Percentiles rank a stretch among this genome's conserved stretches.
phyloP scores from a whole-genome alignment of 2,329 filamentous ascomycete species.

The Alternaria ethzedia region DNA sequence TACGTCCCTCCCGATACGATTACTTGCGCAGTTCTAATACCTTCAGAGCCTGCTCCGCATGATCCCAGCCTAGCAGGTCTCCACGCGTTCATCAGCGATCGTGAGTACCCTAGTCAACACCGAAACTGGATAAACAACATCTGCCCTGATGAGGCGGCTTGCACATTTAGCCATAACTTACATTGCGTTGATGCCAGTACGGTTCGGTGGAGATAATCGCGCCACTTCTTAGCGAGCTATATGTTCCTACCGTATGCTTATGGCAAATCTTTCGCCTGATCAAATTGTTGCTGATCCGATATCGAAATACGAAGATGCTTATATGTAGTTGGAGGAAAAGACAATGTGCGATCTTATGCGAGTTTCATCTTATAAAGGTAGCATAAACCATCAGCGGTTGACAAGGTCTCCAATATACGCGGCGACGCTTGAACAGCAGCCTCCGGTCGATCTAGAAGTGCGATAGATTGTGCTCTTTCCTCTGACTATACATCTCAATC shows the following conservation, averaged over 20 bases:
- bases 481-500: not conserved
- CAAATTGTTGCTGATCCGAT: not conserved
- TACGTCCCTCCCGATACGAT: not conserved
- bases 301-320: not conserved
- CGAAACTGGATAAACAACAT: not conserved
- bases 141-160: not conserved
- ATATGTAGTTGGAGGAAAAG: not conserved
- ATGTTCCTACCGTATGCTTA: not conserved
- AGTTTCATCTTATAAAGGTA: not conserved
- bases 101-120: not conserved
- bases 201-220: not conserved
- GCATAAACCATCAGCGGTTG: not conserved
- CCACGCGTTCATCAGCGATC: not conserved
- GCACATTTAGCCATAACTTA: not conserved
- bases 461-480: not conserved
- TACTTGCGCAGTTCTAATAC: not conserved
- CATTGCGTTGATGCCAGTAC: not conserved
- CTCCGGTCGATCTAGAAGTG: not conserved
- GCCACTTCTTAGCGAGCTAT: not conserved
- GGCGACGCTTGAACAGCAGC: not conserved
- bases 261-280: accelerated
- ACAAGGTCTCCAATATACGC: too few species aligned
- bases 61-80: not conserved
- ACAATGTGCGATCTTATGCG: not conserved
- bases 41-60: not conserved